phyloP scores from a whole-genome alignment of 2,329 filamentous ascomycete species.

The Claviceps spartinae region DNA sequence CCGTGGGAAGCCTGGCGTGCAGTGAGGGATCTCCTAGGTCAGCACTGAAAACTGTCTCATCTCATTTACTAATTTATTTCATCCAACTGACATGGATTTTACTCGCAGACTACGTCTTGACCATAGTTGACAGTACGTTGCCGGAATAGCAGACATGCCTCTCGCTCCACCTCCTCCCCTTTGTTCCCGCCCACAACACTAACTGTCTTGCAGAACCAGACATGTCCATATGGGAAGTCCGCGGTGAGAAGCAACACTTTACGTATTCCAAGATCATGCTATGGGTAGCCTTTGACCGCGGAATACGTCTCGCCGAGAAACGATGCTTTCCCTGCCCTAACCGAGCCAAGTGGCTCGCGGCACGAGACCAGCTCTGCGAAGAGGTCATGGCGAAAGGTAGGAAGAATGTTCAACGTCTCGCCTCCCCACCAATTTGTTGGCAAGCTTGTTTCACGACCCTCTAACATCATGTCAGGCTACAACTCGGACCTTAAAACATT shows the following conservation, averaged over 20 bases:
- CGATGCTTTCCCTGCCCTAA: slow-evolving; percentile 63
- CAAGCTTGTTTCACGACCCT: neutral
- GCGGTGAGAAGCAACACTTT: slow-evolving; percentile 63
- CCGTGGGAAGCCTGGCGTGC: slow-evolving; percentile 65
- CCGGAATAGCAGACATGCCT: neutral
- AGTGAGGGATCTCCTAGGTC: slow-evolving; percentile 51
- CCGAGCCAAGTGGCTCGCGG: slow-evolving; percentile 49
- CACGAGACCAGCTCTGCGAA: slow-evolving; percentile 57
- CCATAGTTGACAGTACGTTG: slow-evolving; percentile 42
- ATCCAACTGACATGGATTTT: neutral
- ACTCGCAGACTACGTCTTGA: slow-evolving; percentile 50
- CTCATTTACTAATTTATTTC: neutral
- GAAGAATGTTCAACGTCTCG: neutral
- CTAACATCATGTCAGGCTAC: slow-evolving; percentile 26
- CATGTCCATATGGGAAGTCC: slow-evolving; percentile 77
- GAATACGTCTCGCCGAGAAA: slow-evolving; percentile 60
- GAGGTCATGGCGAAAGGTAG: slow-evolving; percentile 59
- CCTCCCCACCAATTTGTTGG: too few relatives aligned
- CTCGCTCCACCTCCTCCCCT: neutral
- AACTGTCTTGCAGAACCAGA: slow-evolving; percentile 38
- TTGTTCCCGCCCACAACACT: neutral
- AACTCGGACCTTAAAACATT: slow-evolving; percentile 57
- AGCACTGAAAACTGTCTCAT: neutral
- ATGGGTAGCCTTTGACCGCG: slow-evolving; percentile 69
- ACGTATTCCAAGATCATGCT: slow-evolving; percentile 75